phyloP scores from a whole-genome alignment of 1,139 yeast species.

The Magnusiomyces suaveolens region DNA sequence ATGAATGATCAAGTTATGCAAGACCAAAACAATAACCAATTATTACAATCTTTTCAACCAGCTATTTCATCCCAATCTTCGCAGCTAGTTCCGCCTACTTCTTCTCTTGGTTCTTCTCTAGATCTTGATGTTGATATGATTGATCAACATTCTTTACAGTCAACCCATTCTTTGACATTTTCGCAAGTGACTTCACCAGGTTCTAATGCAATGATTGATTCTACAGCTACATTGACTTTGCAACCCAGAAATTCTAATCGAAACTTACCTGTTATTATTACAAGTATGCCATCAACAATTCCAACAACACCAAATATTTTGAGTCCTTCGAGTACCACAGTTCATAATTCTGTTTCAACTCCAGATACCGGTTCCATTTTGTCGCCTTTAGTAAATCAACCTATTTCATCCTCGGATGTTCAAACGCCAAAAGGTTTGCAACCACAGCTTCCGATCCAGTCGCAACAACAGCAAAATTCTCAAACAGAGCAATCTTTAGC shows the following conservation, averaged over 20 bases:
- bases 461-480: neutral
- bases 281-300: neutral
- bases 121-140: neutral
- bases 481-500: too few species aligned
- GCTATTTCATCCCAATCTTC: neutral
- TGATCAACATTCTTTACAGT: neutral
- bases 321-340: neutral
- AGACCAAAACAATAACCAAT: neutral
- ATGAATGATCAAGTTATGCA: neutral
- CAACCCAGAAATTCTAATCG: neutral
- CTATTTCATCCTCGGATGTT: neutral
- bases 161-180: neutral
- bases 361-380: neutral
- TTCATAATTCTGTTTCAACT: neutral
- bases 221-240: neutral
- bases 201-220: neutral
- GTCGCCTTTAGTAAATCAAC: neutral
- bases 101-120: neutral
- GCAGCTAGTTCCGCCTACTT: neutral
- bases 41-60: neutral
- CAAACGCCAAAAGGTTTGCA: neutral
- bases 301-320: neutral
- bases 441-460: neutral
- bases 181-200: neutral
- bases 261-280: neutral